phyloP scores from a whole-genome alignment of 2,329 filamentous ascomycete genomes.

The Aureobasidium melanogenum region DNA sequence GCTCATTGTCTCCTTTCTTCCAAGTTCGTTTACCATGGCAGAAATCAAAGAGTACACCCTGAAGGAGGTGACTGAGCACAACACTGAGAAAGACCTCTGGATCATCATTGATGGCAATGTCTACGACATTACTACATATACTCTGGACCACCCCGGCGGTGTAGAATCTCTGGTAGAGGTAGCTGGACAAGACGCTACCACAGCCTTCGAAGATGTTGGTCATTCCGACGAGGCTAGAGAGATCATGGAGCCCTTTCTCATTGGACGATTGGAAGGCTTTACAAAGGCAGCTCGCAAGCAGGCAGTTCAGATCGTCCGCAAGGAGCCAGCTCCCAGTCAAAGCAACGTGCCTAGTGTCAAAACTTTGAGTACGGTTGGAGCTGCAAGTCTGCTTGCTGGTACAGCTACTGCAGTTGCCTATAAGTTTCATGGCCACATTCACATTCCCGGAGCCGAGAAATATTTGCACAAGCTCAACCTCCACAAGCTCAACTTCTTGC shows the following conservation, averaged over 20 bases:
- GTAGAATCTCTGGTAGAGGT: slow-evolving; percentile 93
- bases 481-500: not conserved
- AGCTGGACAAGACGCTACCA: slow-evolving; percentile 88
- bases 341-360: not conserved
- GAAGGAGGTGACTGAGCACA: slow-evolving; percentile 92
- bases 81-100: slow-evolving; percentile 95
- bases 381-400: not conserved
- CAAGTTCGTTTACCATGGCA: not conserved
- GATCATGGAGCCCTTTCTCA: slow-evolving; percentile 29
- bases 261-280: slow-evolving; percentile 28
- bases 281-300: not conserved
- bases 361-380: not conserved
- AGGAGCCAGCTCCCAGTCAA: slow-evolving; percentile 11
- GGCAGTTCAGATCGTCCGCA: slow-evolving; percentile 13
- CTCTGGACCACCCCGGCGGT: slow-evolving; percentile 91
- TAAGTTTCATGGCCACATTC: not conserved
- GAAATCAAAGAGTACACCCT: slow-evolving; percentile 49
- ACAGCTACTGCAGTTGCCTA: not conserved
- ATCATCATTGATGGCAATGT: slow-evolving; percentile 90
- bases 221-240: slow-evolving; percentile 39
- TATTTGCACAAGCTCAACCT: not conserved
- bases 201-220: slow-evolving; percentile 80
- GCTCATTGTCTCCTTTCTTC: not conserved
- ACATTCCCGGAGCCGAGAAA: not conserved
- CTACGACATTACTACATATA: slow-evolving; percentile 83